Base-by-base conservation (phyloP, 2,329 filamentous ascomycete genomes). In the Beauveria sp. region DNA sequence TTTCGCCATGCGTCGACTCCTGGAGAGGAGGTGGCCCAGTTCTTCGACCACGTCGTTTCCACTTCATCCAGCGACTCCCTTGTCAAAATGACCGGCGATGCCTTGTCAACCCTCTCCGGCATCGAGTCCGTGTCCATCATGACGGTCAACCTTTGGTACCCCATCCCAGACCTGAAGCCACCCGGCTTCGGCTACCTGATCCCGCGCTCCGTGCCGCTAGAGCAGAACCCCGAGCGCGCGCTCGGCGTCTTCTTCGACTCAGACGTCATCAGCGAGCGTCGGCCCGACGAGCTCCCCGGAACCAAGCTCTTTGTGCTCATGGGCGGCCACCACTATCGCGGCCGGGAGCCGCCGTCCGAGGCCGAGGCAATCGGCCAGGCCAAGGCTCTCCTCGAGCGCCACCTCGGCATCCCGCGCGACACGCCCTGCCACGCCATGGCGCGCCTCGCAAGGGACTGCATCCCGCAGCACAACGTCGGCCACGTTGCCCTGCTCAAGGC, bases 271-370 rank as follows among this genome's bases (percentile, higher is more conserved):
- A 65, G 67, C 49, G 45, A 45, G 26, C 69, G 74, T 54, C 82
- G 81, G 20, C 80, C 83, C 67, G 84, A 88, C 70, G 73, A 75
- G 64, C 73, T 74, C n/a, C 66, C 66, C 42, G 91, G 90, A 26
- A 96, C 91, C 16, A 96, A 96, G 73, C 75, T 98, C 59, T 96
- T 93, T 18, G 90, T 98, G 67, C 96, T 99, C 86, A 79, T 99
- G 62, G 95, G 95, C 63, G 95, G 95, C 1, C 92, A 97, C 75
- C 91, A 90, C 83, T 98, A 91, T 71, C 82, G 78, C 62, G 86
- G 82, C 77, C 69, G 66, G 51, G 70, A 14, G 20, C 74, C 2
- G 2, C 92, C 91, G 0, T 77, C 82, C 56, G 80, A 87, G 64
- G 79, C 87, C 16, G 82, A 89, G 66, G 91, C 86, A 18, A 76